Conservation (phyloP, 1,284 basidiomycete species). For the Flammula alnicola region DNA sequence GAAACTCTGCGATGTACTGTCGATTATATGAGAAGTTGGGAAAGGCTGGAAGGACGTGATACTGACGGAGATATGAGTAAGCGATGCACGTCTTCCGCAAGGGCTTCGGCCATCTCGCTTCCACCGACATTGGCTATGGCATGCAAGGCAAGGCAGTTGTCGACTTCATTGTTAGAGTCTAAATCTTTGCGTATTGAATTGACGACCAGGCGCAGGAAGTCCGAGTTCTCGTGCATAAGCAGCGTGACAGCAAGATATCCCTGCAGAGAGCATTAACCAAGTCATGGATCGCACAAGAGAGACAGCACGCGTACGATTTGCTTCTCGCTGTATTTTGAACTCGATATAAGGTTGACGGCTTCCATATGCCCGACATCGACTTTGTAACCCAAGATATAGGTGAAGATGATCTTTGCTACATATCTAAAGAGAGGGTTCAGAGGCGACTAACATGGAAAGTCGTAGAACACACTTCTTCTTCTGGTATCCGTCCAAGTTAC, state of each 20-base stretch:
- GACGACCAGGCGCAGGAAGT: slow-evolving; percentile 93
- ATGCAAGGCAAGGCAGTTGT: slow-evolving; percentile 96
- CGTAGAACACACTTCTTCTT: slow-evolving; percentile 88
- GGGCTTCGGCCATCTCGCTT: slow-evolving; percentile 96
- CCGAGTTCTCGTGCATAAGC: slow-evolving; percentile 98
- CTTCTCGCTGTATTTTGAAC: slow-evolving; percentile 97
- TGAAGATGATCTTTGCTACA: slow-evolving; percentile 97
- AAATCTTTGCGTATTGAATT: slow-evolving; percentile 98
- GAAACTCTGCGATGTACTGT: slow-evolving; percentile 90
- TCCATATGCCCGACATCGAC: slow-evolving; percentile 99
- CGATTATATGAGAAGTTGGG: slow-evolving; percentile 17
- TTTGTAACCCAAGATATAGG: slow-evolving; percentile 98
- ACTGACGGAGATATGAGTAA: slow-evolving; percentile 94
- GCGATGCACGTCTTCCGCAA: slow-evolving; percentile 93
- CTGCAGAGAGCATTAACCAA: slow-evolving; percentile 42
- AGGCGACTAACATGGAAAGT: slow-evolving; percentile 5
- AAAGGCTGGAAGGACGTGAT: slow-evolving; percentile 5
- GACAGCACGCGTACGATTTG: slow-evolving; percentile 80
- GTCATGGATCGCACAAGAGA: slow-evolving; percentile 2
- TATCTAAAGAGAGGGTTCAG: slow-evolving; percentile 57
- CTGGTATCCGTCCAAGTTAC: slow-evolving; percentile 96
- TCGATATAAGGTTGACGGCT: slow-evolving; percentile 96
- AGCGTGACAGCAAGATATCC: slow-evolving; percentile 97
- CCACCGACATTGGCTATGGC: slow-evolving; percentile 99
- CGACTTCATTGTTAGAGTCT: slow-evolving; percentile 93